Base-by-base conservation (phyloP, 495 filamentous ascomycete genomes). In the Beverwykella pulmonaria region DNA sequence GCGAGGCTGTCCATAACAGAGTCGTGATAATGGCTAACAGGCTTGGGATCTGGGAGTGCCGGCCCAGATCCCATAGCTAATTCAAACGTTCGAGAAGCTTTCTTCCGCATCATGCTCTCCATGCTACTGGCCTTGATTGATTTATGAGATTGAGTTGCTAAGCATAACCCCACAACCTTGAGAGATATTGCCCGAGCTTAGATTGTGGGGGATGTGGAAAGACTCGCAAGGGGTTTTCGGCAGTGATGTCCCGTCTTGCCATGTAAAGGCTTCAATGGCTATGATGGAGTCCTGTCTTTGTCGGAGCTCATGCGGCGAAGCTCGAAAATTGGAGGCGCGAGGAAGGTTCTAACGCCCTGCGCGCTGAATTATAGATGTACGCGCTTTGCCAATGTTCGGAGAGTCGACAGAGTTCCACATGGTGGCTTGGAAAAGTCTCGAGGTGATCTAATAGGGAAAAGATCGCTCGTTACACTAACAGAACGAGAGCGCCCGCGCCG, bases 21-120 rank as follows among this genome's bases (percentile, higher is more conserved):
- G n/a, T 20, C 8, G 39, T n/a, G 39, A 44, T 44, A 44, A 44
- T 44, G 39, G 39, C 8, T 44, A 12, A 69, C 53, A 30, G 26
- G 46, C 30, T 53, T 22, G 32, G 49, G 67, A 60, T 65, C 53
- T 53, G 19, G 67, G 67, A 69, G 67, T 50, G 48, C 54, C 67
- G 61, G 67, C 19, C 61, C 61, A 59, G 52, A 49, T 55, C n/a
- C 67, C 67, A 59, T 64, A 58, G 60, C 25, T 23, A 47, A 54
- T 29, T 56, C 67, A 65, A 39, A 69, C 54, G 67, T 69, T 69
- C 67, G 67, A 69, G 67, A 69, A 69, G 67, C 47, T 44, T 44
- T 44, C 52, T 69, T 65, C 54, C 57, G 20, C 47, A 32, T 65
- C 48, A 69, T 64, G 60, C 60, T 34, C 12, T 65, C 46, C 48